phyloP scores from a whole-genome alignment of 2,329 filamentous ascomycete genomes.

The Penicillium decumbens region DNA sequence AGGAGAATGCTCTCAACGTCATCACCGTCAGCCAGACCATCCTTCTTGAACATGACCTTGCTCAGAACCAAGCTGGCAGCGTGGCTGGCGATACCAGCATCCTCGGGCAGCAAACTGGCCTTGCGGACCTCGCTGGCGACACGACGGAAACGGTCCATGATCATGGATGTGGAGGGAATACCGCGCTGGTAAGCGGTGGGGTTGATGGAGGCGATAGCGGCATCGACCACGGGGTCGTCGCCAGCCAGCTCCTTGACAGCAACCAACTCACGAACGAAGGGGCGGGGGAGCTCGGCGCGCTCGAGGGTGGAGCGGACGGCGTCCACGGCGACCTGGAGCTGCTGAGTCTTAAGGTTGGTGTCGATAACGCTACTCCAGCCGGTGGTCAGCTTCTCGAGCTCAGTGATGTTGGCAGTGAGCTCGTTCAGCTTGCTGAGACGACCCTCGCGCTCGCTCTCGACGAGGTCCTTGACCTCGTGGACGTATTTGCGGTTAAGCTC shows the following conservation, averaged over 20 bases:
- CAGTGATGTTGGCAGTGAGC: slow-evolving; percentile 69
- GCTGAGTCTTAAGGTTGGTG: slow-evolving; percentile 85
- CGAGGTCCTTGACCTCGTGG: slow-evolving; percentile 68
- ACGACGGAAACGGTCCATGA: slow-evolving; percentile 92
- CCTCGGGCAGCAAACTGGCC: slow-evolving; percentile 83
- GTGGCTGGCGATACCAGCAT: slow-evolving; percentile 91
- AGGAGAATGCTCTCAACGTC: slow-evolving; percentile 93
- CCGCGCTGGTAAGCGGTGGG: slow-evolving; percentile 89
- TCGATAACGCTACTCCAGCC: slow-evolving; percentile 92
- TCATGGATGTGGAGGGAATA: slow-evolving; percentile 73
- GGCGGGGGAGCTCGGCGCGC: slow-evolving; percentile 66
- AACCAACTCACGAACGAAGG: slow-evolving; percentile 88
- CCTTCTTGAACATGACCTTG: slow-evolving; percentile 95
- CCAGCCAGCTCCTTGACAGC: slow-evolving; percentile 88
- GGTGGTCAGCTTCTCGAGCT: slow-evolving; percentile 80
- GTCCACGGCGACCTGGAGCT: slow-evolving; percentile 92
- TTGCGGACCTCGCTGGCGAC: slow-evolving; percentile 92
- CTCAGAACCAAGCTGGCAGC: slow-evolving; percentile 84
- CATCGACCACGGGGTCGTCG: slow-evolving; percentile 80
- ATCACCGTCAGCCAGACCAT: slow-evolving; percentile 71
- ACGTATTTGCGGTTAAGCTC: slow-evolving; percentile 81
- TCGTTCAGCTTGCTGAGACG: slow-evolving; percentile 81
- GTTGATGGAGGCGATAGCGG: slow-evolving; percentile 94
- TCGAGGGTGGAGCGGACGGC: slow-evolving; percentile 81
- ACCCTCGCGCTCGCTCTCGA: slow-evolving; percentile 82